Conservation (phyloP, 2,329 filamentous ascomycete genomes). For the Hirsutella minnesotensis region DNA sequence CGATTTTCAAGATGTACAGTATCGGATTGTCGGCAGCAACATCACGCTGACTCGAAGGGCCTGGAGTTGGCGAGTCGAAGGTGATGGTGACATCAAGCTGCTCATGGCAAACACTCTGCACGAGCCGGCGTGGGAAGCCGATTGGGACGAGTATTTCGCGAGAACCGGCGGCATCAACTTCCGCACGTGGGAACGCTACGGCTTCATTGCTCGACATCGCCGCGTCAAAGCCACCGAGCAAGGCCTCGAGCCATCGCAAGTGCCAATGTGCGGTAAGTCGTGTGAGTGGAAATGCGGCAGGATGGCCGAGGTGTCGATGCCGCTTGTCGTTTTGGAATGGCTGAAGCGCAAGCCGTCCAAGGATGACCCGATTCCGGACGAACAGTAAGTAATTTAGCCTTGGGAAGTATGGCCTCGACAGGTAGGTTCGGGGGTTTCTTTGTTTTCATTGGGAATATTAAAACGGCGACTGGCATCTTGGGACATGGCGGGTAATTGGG, state of each 20-base stretch:
- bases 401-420: too few relatives aligned
- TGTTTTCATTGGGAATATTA: too few relatives aligned
- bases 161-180: conserved; percentile 9
- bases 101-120: conserved; percentile 11
- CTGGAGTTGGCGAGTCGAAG: conserved; percentile 7
- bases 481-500: too few relatives aligned
- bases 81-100: conserved; percentile 8
- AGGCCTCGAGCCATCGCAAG: conserved; percentile 1
- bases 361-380: neutral
- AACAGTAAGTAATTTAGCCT: too few relatives aligned
- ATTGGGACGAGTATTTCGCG: conserved; percentile 14
- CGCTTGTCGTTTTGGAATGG: neutral
- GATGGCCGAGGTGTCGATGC: conserved; percentile 1
- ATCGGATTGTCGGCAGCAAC: conserved; percentile 8
- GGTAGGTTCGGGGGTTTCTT: too few relatives aligned
- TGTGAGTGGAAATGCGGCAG: conserved; percentile 8
- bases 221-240: conserved; percentile 5
- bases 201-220: conserved; percentile 11
- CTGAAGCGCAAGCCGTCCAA: neutral
- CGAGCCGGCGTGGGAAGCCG: conserved; percentile 8
- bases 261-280: conserved; percentile 1
- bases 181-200: conserved; percentile 14
- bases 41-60: conserved; percentile 7
- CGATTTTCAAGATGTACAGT: conserved; percentile 2
- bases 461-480: too few relatives aligned